Conservation (phyloP, 805 yeast species). For the Kluyveromyces siamensis region DNA sequence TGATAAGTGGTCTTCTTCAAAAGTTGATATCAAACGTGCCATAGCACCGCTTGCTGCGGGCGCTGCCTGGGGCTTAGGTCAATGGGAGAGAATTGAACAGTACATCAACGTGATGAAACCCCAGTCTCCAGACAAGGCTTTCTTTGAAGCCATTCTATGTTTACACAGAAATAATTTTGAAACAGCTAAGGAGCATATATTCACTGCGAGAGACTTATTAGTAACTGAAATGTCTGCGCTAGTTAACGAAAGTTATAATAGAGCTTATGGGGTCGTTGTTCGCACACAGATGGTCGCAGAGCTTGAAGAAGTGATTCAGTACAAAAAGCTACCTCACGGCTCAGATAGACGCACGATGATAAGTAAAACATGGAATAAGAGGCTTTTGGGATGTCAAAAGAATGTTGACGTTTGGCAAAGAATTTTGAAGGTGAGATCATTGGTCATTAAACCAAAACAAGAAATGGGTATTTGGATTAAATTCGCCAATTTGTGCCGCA, state of each 20-base stretch:
- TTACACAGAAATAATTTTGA: slow-evolving; percentile 80
- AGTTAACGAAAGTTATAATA: slow-evolving; percentile 89
- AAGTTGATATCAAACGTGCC: slow-evolving; percentile 63
- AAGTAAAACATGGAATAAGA: slow-evolving; percentile 88
- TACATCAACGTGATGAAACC: slow-evolving; percentile 83
- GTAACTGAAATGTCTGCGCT: slow-evolving; percentile 92
- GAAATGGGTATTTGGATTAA: slow-evolving; percentile 98
- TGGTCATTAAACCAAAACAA: slow-evolving; percentile 89
- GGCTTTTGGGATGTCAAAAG: slow-evolving; percentile 87
- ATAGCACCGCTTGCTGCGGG: slow-evolving; percentile 98
- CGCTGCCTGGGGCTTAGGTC: slow-evolving; percentile 96
- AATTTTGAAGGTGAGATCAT: slow-evolving; percentile 83
- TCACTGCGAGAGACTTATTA: slow-evolving; percentile 76
- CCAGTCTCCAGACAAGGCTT: slow-evolving; percentile 91
- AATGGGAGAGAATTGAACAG: slow-evolving; percentile 93
- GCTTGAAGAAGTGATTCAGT: slow-evolving; percentile 85
- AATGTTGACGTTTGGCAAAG: slow-evolving; percentile 99
- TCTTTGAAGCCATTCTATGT: slow-evolving; percentile 83
- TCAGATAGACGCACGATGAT: slow-evolving; percentile 71
- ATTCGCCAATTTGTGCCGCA: slow-evolving; percentile 91
- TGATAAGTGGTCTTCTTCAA: slow-evolving; percentile 71
- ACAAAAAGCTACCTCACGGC: slow-evolving; percentile 75
- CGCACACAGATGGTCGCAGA: slow-evolving; percentile 97
- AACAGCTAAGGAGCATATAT: slow-evolving; percentile 70
- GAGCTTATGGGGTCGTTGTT: slow-evolving; percentile 95